phyloP scores from a whole-genome alignment of 2,329 filamentous ascomycete genomes.

The Xylaria sp. region DNA sequence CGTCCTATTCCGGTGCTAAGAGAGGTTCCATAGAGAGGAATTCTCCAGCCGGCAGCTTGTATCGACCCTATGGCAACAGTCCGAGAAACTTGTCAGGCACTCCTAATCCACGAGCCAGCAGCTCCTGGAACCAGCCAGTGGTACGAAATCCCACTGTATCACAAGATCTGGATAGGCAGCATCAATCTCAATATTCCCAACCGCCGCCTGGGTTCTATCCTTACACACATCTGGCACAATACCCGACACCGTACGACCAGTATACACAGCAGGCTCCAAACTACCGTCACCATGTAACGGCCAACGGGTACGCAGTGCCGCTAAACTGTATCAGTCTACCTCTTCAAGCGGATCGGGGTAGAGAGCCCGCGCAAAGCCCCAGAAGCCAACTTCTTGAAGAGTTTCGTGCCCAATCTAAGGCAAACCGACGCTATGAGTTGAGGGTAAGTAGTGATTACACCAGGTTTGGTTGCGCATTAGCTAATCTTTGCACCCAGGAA shows the following conservation, averaged over 20 bases:
- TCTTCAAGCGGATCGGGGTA: slow-evolving; percentile 60
- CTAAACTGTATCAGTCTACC: slow-evolving; percentile 47
- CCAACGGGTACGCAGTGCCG: slow-evolving; percentile 51
- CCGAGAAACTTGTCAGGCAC: slow-evolving; percentile 48
- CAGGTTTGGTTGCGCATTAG: not conserved
- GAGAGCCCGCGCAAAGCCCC: slow-evolving; percentile 69
- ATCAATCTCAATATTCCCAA: slow-evolving; percentile 49
- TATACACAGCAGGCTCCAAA: slow-evolving; percentile 51
- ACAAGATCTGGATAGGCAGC: slow-evolving; percentile 55
- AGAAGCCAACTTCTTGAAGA: slow-evolving; percentile 82
- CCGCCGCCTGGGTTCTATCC: slow-evolving; percentile 50
- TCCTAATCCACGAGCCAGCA: slow-evolving; percentile 50
- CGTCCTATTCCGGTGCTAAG: slow-evolving; percentile 46
- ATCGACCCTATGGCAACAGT: slow-evolving; percentile 48
- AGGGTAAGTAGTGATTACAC: slow-evolving; percentile 61
- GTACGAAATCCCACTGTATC: slow-evolving; percentile 52
- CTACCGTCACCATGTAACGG: slow-evolving; percentile 51
- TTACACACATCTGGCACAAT: slow-evolving; percentile 52
- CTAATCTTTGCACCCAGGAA: slow-evolving; percentile 61
- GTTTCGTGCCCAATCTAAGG: slow-evolving; percentile 79
- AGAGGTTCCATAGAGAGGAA: slow-evolving; percentile 55
- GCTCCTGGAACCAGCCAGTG: slow-evolving; percentile 54
- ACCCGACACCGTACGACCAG: slow-evolving; percentile 51
- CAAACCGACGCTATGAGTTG: slow-evolving; percentile 79
- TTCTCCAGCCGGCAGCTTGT: slow-evolving; percentile 51